Evolutionary conservation across 306 rosid genomes (phyloP), one percentile per base, ranked within the genome.

Genomic region (Ammopiptanthus mongolicus): DNA sequence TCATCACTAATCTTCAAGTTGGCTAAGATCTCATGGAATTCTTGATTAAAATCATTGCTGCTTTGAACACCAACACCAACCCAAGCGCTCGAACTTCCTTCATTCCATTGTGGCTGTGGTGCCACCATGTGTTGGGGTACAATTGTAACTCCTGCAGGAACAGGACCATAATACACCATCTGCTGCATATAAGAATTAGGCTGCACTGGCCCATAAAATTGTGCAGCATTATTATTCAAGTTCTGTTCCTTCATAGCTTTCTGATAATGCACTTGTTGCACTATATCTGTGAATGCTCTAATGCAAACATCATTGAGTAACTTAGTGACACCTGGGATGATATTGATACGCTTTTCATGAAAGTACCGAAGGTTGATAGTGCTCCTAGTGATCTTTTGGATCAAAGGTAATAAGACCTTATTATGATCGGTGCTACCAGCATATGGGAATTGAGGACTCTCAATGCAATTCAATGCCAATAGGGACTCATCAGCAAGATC

Each of bases 221-320:
- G 56, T 5, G 19, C 21, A 19, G 3, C n/a, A n/a, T n/a, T n/a
- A n/a, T n/a, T 11, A 7, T 36, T n/a, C 6, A 21, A 9, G 5
- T 15, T 47, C 0, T 22, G 14, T 2, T 66, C 63, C 21, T 13
- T 46, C 56, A 2, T 4, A 17, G 6, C 51, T 22, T 18, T 18
- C 5, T n/a, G 17, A 36, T 77, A 57, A 3, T 37, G 65, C 14
- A 73, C 81, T 1, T 50, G 41, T 0, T 74, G 39, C 21, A 87
- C 46, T 4, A 93, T 80, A 71, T 93, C 96, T 0, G 3, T 15
- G 68, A 93, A 93, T 0, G 88, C 92, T 17, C 82, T 78, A 0
- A 12, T 0, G 29, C 95, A 88, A 0, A 93, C 84, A 17, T 82
- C 80, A 0, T 74, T 81, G 10, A 81, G 28, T 0, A 88, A 5